phyloP scores from a whole-genome alignment of 192 early-diverging fungal genomes.

The Backusella parvicylindrica region DNA sequence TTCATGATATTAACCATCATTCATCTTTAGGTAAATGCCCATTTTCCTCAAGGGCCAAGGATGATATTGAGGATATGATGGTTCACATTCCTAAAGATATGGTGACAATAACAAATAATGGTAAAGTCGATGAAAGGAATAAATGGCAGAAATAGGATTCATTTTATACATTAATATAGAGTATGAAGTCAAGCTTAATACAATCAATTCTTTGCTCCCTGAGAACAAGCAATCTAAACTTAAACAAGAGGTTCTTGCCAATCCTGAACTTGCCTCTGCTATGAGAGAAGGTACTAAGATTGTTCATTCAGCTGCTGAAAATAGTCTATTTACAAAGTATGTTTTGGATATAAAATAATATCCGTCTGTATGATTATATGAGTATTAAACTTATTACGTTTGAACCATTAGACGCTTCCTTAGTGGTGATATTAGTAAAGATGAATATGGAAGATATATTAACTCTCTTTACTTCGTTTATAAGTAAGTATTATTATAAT shows the following conservation, averaged over 20 bases:
- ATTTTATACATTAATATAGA: neutral
- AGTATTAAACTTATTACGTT: neutral
- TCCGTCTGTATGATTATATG: neutral
- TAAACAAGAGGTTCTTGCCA: conserved; percentile 5
- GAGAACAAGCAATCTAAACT: neutral
- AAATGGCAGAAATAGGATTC: neutral
- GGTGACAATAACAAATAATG: neutral
- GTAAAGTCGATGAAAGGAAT: neutral
- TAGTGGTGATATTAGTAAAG: conserved; percentile 37
- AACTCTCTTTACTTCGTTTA: conserved; percentile 46
- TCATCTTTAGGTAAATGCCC: neutral
- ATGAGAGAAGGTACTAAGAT: conserved; percentile 54
- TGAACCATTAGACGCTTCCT: conserved; percentile 36
- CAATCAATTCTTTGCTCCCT: neutral
- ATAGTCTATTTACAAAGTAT: conserved; percentile 49
- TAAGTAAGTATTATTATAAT: conserved; percentile 18
- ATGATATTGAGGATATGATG: conserved; percentile 9
- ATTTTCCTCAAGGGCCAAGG: neutral
- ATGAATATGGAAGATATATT: conserved; percentile 43
- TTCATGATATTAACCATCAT: neutral
- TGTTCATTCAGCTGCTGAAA: conserved; percentile 48
- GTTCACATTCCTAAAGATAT: conserved; percentile 2
- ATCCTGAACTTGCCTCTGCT: conserved; percentile 44
- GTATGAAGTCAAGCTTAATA: neutral
- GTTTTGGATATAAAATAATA: neutral